Base-by-base conservation (phyloP, 108 stramenopile genomes). In the Conticribra weissflogii region DNA sequence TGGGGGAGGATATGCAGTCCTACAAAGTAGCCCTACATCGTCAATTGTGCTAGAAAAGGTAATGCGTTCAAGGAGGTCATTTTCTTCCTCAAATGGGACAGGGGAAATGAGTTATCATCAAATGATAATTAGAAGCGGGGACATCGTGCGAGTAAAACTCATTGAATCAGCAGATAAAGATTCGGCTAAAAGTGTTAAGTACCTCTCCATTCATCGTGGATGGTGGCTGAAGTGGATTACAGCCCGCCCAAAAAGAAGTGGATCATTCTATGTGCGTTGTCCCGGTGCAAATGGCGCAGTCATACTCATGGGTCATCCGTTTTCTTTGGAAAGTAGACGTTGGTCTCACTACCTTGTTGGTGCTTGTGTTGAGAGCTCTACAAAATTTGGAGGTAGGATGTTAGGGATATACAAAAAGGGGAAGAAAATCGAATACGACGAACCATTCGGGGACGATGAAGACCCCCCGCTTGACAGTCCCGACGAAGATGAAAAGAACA, bases 181-280 rank as follows among this genome's bases (percentile, higher is more conserved):
- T 28, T 29, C 64, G 0, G 29, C 69, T 9, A 84, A 66, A 46
- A 83, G 64, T 25, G 75, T 86, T 12, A 84, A 82, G 48, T 97
- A 89, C 57, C 77, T 97, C 54, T 80, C 86, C 8, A 85, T 92
- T 59, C 90, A 95, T 68, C 79, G 86, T 2, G 96, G 93, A 17
- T 97, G 96, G 96, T 95, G 90, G 92, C 78, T 97, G 50, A 87
- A 88, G 54, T 97, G 96, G 96, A 88, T 87, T 15, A 66, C 83
- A 3, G 74, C 78, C n/a, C 63, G 69, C 17, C 86, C 85, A 14
- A 76, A 66, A 8, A 90, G 88, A 54, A 93, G 84, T 68, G 84
- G 86, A 16, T 83, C 69, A 18, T 93, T 93, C 47, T 76, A 63
- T 23, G 83, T 93, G 31, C 69, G 63, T 22, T 83, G 85, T 0